These are phyloP conservation scores for Sutorius australiensis DNA, from an alignment of 768 basidiomycete genomes.

Conservation along the genomic window DNA sequence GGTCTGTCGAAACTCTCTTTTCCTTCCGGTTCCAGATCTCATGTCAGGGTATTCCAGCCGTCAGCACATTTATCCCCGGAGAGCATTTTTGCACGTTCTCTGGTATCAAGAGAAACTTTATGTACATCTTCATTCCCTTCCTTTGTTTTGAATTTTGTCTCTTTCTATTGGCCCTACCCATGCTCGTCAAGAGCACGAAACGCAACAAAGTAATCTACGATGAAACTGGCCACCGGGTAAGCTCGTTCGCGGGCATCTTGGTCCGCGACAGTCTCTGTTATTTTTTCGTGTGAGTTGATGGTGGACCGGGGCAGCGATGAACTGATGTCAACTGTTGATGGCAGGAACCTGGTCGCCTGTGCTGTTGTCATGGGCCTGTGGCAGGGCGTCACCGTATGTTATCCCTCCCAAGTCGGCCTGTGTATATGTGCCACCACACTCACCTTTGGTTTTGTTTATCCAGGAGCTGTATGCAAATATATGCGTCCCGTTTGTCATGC, in stretches of 20 bases:
- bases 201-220: neutral
- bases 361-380: slow-evolving; percentile 27
- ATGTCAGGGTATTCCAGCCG: slow-evolving; percentile 10
- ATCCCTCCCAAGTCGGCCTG: neutral
- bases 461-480: slow-evolving; percentile 29
- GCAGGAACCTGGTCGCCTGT: slow-evolving; percentile 25
- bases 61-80: neutral
- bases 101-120: slow-evolving; percentile 19
- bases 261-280: slow-evolving; percentile 31
- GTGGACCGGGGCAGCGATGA: neutral
- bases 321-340: neutral
- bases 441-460: neutral
- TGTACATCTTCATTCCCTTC: slow-evolving; percentile 30
- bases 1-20: slow-evolving; percentile 9
- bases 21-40: neutral
- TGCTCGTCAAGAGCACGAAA: slow-evolving; percentile 13
- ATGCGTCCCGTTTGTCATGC: slow-evolving; percentile 30
- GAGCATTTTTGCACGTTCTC: slow-evolving; percentile 20
- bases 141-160: slow-evolving; percentile 29
- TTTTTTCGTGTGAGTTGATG: slow-evolving; percentile 27
- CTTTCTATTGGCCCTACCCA: slow-evolving; percentile 19
- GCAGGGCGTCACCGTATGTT: slow-evolving; percentile 23
- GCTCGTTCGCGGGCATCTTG: slow-evolving; percentile 23
- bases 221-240: slow-evolving; percentile 5
- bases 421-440: neutral